These are phyloP conservation scores for Arthrobotrys pseudoclavata DNA, from an alignment of 2,329 filamentous ascomycete genomes.

Conservation along the genomic window DNA sequence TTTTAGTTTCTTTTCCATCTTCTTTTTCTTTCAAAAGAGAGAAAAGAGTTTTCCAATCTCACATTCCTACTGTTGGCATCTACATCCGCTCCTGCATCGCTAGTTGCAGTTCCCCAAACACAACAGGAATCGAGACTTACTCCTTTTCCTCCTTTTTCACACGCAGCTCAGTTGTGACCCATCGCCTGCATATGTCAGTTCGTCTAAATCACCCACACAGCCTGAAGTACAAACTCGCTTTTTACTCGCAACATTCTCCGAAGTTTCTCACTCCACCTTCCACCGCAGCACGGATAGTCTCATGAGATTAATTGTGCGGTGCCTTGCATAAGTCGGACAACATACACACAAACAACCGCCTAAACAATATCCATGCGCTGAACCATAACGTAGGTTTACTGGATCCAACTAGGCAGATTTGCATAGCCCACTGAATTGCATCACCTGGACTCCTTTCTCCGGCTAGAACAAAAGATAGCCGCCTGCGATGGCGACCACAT, in stretches of 20 bases:
- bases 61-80: conserved; percentile 41
- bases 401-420: conserved; percentile 51
- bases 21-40: conserved; percentile 20
- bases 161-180: conserved; percentile 33
- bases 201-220: conserved; percentile 34
- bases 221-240: conserved; percentile 38
- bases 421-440: conserved; percentile 52
- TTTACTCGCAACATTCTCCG: conserved; percentile 44
- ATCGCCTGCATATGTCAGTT: conserved; percentile 56
- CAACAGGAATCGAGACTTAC: conserved; percentile 43
- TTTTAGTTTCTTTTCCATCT: conserved; percentile 31
- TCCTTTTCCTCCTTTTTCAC: conserved; percentile 44
- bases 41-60: conserved; percentile 15
- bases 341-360: conserved; percentile 36
- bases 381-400: conserved; percentile 55
- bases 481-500: conserved; percentile 58
- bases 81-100: conserved; percentile 43
- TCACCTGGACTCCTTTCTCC: conserved; percentile 55
- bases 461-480: conserved; percentile 42
- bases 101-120: conserved; percentile 59
- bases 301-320: conserved; percentile 55
- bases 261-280: conserved; percentile 56
- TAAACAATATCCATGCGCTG: conserved; percentile 49
- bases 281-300: conserved; percentile 53
- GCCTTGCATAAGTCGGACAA: conserved; percentile 58